Conservation (phyloP, 2,329 filamentous ascomycete species). For the Fusarium sulawesiense region DNA sequence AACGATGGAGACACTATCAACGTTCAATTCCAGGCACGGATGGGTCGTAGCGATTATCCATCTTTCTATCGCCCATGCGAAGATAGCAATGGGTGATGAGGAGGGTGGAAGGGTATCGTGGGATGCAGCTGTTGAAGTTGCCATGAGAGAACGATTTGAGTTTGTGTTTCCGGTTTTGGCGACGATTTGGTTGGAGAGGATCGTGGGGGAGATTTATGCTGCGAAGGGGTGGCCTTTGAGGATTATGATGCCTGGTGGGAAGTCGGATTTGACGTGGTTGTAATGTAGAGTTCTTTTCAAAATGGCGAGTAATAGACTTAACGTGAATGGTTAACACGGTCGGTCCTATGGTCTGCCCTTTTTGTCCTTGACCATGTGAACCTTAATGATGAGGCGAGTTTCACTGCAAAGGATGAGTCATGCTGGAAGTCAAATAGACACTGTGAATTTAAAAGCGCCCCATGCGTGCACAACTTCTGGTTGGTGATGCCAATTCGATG, state of each 20-base stretch:
- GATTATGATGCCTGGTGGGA: conserved; percentile 49
- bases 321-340: too few relatives aligned
- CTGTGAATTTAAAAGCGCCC: accelerated
- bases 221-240: conserved; percentile 47
- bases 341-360: too few relatives aligned
- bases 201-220: conserved; percentile 43
- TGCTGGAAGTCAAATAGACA: too few relatives aligned
- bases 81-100: conserved; percentile 36
- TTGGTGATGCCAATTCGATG: neutral
- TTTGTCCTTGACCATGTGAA: too few relatives aligned
- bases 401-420: too few relatives aligned
- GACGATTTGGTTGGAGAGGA: conserved; percentile 46
- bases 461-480: accelerated
- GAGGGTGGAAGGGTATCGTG: conserved; percentile 37
- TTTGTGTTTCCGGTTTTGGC: conserved; percentile 48
- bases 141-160: conserved; percentile 46
- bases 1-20: conserved; percentile 37
- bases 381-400: too few relatives aligned
- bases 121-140: conserved; percentile 41
- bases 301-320: too few relatives aligned
- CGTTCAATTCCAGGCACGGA: conserved; percentile 36
- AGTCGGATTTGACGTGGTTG: conserved; percentile 42
- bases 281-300: neutral
- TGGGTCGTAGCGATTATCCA: conserved; percentile 46
- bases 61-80: conserved; percentile 47